These are phyloP conservation scores for Hericium coralloides DNA, from an alignment of 768 basidiomycete genomes.

Conservation along the genomic window DNA sequence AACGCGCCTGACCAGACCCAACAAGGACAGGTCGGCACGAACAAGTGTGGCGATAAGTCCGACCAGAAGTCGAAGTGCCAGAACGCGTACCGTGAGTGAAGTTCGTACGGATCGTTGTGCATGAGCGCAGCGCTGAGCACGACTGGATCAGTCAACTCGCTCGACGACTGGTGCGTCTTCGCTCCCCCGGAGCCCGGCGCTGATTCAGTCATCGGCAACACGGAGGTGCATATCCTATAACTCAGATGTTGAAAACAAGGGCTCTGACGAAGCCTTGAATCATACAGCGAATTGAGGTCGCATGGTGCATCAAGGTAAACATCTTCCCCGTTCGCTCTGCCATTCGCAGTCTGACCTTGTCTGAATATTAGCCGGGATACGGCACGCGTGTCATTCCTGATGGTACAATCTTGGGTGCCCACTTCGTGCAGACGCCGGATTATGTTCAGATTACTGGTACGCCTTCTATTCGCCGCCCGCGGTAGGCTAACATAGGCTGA, in stretches of 20 bases:
- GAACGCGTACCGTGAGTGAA: background rate
- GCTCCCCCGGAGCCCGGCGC: conserved; percentile 43
- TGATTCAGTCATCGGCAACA: conserved; percentile 46
- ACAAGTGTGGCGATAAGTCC: background rate
- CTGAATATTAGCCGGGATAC: conserved; percentile 34
- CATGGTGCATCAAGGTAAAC: conserved; percentile 43
- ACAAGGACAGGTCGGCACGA: background rate
- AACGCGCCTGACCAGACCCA: background rate
- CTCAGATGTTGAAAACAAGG: too few species aligned
- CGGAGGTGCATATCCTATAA: conserved; percentile 36
- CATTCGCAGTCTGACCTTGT: background rate
- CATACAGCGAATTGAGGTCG: conserved; percentile 35
- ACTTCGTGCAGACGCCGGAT: conserved; percentile 66
- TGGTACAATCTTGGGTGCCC: conserved; percentile 59
- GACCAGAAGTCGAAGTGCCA: background rate
- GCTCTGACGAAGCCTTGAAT: conserved; percentile 29
- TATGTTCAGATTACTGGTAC: conserved; percentile 37
- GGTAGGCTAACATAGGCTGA: background rate
- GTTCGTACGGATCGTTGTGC: background rate
- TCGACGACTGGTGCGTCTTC: conserved; percentile 50
- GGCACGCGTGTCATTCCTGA: conserved; percentile 65
- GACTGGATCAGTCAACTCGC: conserved; percentile 38
- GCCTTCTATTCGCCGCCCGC: background rate
- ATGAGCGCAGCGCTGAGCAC: background rate
- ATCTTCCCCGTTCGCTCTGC: background rate